Evolutionary conservation across 2,329 filamentous ascomycete species (phyloP), one percentile per base, ranked within the genome.

Genomic region (Sarocladium strictum): DNA sequence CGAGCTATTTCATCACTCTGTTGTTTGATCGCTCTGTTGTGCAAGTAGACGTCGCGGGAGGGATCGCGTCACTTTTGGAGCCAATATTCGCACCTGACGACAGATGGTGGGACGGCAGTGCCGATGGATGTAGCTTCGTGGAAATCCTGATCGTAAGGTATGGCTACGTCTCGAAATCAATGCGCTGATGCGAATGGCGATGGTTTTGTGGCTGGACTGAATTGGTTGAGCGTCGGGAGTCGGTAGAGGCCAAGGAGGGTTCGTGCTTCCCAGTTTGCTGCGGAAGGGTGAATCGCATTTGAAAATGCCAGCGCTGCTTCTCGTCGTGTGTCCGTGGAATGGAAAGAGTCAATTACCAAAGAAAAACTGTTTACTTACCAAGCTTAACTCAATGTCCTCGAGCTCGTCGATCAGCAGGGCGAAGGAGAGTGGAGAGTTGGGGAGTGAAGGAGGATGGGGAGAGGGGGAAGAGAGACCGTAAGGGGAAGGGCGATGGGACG

Each of bases 401-500:
- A 51, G 47, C 27, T 51, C 27, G 47, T 33, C 29, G 47, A 51
- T 51, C 47, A 51, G 29, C 47, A 51, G 12, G 47, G 47, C 47
- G 47, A 51, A 51, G 47, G 47, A 51, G 47, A 54, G 29, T 37
- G 40, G 29, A 47, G 40, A 47, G 40, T 47, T 35, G 40, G 24
- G 53, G n/a, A 47, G 15, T 35, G 53, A 54, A 33, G 40, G 17
- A 49, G 33, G 40, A 35, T 53, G 47, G 55, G 54, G 54, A 53
- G 49, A 35, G 45, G 43, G 40, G 50, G 33, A 21, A 33, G 49
- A n/a, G 32, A 41, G n/a, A 40, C 23, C 32, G 41, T 23, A 47
- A 47, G 45, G 40, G 52, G 29, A 53, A 56, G 54, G 54, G 54
- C 55, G 55, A 57, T 55, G 56, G 56, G 50, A 54, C 41, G 45